These are phyloP conservation scores for Rhizopogon vesiculosus DNA, from an alignment of 768 basidiomycete genomes.

Conservation along the genomic window DNA sequence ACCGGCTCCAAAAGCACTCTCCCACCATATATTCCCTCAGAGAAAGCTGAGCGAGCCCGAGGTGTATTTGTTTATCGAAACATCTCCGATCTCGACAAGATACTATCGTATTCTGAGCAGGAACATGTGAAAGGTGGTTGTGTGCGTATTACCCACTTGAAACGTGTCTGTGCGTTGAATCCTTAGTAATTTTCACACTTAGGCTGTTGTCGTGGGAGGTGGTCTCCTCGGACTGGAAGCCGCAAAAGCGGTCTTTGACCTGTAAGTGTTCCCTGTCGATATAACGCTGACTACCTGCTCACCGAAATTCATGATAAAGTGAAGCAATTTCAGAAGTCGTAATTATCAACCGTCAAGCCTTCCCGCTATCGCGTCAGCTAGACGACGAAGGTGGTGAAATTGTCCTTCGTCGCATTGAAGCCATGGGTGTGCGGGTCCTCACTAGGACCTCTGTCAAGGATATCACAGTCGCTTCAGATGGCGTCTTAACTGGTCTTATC, in stretches of 20 bases:
- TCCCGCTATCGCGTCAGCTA: constrained; percentile 55
- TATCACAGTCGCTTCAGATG: constrained; percentile 32
- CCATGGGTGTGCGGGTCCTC: constrained; percentile 53
- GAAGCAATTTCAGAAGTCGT: constrained; percentile 40
- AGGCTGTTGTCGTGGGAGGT: constrained; percentile 59
- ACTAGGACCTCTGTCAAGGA: constrained; percentile 35
- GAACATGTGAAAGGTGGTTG: constrained; percentile 33
- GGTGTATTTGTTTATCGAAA: constrained; percentile 74
- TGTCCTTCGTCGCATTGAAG: constrained; percentile 53
- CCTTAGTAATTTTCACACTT: neutral
- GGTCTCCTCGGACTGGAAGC: constrained; percentile 72
- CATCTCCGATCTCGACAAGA: constrained; percentile 60
- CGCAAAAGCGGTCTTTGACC: constrained; percentile 66
- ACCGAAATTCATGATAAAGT: neutral
- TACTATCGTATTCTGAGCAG: constrained; percentile 53
- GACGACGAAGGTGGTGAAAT: constrained; percentile 57
- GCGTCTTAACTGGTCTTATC: constrained; percentile 42
- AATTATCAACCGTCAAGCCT: constrained; percentile 48
- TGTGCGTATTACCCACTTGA: constrained; percentile 8
- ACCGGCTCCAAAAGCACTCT: constrained; percentile 66
- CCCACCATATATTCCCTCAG: constrained; percentile 49
- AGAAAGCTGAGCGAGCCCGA: constrained; percentile 32
- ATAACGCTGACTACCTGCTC: neutral
- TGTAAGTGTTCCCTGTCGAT: constrained; percentile 24
- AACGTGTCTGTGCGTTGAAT: neutral